These are phyloP conservation scores for Solanum sparsipilum DNA, from an alignment of 257 asterid genomes.

Conservation along the genomic window DNA sequence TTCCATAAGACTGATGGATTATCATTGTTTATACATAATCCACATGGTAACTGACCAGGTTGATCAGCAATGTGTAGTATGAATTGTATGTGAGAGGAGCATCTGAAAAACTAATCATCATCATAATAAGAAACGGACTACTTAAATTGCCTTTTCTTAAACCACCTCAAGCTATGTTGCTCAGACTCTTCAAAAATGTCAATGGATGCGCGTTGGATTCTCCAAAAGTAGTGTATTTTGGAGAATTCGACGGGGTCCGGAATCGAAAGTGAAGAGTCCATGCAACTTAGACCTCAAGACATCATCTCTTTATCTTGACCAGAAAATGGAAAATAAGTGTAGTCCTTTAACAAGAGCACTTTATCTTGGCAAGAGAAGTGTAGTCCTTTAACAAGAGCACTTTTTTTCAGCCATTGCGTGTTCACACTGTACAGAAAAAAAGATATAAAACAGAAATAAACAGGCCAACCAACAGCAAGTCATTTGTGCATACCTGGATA, in stretches of 20 bases:
- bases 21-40: not conserved
- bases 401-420: not conserved
- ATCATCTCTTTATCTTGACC: not conserved
- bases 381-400: not conserved
- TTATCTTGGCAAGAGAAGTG: not conserved
- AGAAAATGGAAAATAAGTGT: not conserved
- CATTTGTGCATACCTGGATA: conserved; percentile 54
- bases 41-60: not conserved
- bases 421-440: not conserved
- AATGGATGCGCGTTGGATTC: not conserved
- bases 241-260: not conserved
- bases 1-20: not conserved
- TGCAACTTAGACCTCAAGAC: not conserved
- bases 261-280: not conserved
- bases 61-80: not conserved
- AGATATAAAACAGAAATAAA: not conserved
- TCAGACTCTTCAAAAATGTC: not conserved
- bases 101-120: not conserved
- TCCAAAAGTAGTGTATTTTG: not conserved
- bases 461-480: not conserved
- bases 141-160: not conserved
- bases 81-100: not conserved
- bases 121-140: not conserved
- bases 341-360: not conserved
- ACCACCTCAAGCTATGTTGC: not conserved